Base-by-base conservation (phyloP, 129 eudicot species). In the Flaveria brownii region DNA sequence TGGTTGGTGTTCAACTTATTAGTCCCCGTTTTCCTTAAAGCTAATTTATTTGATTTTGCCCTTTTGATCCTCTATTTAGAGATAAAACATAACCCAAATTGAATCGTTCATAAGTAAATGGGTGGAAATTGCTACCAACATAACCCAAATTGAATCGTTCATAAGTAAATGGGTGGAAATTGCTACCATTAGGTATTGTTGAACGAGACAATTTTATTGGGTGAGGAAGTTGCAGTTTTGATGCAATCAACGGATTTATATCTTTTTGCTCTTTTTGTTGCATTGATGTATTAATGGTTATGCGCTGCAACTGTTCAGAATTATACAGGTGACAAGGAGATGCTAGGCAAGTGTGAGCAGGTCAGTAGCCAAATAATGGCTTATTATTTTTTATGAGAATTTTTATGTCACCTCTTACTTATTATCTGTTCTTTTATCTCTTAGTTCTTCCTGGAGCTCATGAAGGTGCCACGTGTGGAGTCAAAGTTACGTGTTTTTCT, bases 401-500 rank as follows among this genome's bases (percentile, higher is more conserved):
- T 39, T 36, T 18, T 45, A 66, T 66, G 70, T 41, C 50, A 66
- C 49, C 71, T 65, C 49, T 39, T 66, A 66, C 50, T 39, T 39
- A 4, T 39, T 62, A 36, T 62, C 26, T 28, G 42, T 62, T 66
- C 46, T 33, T 14, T 25, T 55, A 64, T 77, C 52, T 85, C 77
- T 64, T 89, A 91, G 97, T 91, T 87, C 80, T 94, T 94, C 76
- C 63, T 94, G 86, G 96, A 94, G 91, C 88, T 94, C 74, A 94
- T 94, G 98, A 94, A 88, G 87, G 98, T 91, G 74, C 98, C 98
- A 70, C 90, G 97, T 52, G 97, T 94, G 77, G 97, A 91, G 78
- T 91, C 98, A 3, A 94, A 94, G 81, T 78, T 94, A 68, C 84
- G 97, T 60, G 96, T 91, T 85, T 94, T 94, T 83, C 84, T 91